Conservation (phyloP, 371 early-diverging fungal genomes). For the Mucor indicus region DNA sequence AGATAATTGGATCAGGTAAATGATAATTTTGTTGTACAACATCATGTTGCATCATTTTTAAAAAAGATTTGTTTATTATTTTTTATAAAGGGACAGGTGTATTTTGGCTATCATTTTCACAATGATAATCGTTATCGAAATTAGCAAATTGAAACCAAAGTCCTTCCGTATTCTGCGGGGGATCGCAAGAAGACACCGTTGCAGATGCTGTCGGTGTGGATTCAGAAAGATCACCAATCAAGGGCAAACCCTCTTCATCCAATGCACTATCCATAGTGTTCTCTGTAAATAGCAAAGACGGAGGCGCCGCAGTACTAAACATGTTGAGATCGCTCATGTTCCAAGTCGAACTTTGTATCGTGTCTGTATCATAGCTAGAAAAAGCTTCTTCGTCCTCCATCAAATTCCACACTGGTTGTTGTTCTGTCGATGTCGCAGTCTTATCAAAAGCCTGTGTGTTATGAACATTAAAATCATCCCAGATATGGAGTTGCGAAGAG, state of each 20-base stretch:
- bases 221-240: neutral
- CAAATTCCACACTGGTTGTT: conserved; percentile 7
- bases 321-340: conserved; percentile 14
- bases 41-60: no score
- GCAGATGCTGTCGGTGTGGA: neutral
- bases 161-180: no score
- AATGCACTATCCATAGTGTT: conserved; percentile 12
- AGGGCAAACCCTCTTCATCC: conserved; percentile 16
- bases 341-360: conserved; percentile 19
- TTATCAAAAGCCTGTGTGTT: conserved; percentile 10
- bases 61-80: neutral
- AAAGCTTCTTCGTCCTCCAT: conserved; percentile 20
- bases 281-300: conserved; percentile 27
- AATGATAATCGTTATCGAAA: conserved; percentile 37
- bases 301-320: conserved; percentile 21
- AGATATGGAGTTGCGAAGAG: conserved; percentile 11
- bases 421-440: neutral
- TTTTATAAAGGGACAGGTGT: no score
- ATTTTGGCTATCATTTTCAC: no score
- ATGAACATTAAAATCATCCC: conserved; percentile 20
- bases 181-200: conserved; percentile 9
- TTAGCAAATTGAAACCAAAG: conserved; percentile 44
- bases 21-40: no score
- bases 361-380: conserved; percentile 12
- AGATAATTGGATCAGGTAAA: no score